Percentiles rank a stretch among this genome's conserved stretches.
Conservation (phyloP, 495 filamentous ascomycete species). For the Penicillium simplicissimum region DNA sequence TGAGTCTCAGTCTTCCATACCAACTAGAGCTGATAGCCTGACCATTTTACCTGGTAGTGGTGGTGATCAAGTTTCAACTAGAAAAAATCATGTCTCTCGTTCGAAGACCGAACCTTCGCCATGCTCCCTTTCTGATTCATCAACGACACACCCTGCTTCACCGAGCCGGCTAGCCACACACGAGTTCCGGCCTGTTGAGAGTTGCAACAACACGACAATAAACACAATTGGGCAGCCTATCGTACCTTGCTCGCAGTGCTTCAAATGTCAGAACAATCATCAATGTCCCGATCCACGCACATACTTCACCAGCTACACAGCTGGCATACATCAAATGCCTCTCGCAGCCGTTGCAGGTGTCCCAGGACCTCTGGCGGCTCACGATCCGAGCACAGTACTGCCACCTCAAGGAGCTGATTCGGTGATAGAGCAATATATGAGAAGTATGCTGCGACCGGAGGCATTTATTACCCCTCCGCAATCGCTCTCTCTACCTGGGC, state of each 20-base stretch:
- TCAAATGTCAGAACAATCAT: not conserved
- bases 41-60: not conserved
- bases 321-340: not conserved
- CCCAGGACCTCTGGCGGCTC: slow-evolving; percentile 1
- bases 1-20: not conserved
- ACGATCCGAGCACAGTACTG: not conserved
- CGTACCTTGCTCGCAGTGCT: slow-evolving; percentile 1
- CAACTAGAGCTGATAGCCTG: not conserved
- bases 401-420: not conserved
- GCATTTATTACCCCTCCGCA: slow-evolving; percentile 9
- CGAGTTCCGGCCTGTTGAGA: not conserved
- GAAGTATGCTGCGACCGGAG: slow-evolving; percentile 15
- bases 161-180: not conserved
- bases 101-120: not conserved
- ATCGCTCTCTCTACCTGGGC: not conserved
- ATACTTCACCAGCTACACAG: slow-evolving; percentile 8
- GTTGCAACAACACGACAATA: not conserved
- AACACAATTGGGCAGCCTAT: not conserved
- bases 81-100: not conserved
- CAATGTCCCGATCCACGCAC: not conserved
- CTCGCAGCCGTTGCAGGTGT: not conserved
- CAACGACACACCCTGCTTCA: not conserved
- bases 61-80: not conserved
- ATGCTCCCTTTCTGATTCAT: not conserved
- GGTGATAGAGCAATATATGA: slow-evolving; percentile 12